These are phyloP conservation scores for Xylariaceae sp. DNA, from an alignment of 2,329 filamentous ascomycete species.

Conservation along the genomic window DNA sequence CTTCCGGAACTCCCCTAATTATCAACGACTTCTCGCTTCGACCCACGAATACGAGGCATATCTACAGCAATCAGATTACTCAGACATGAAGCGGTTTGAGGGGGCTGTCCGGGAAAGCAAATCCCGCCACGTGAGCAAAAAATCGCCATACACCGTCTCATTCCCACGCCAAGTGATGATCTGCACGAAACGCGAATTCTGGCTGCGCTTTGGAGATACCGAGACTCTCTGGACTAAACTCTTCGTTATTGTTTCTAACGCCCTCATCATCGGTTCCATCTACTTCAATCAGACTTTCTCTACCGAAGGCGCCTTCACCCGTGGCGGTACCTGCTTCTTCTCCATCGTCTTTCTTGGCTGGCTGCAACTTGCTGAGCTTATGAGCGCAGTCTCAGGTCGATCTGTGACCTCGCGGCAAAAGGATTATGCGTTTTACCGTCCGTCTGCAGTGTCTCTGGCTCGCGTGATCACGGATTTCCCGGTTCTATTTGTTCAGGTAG, in stretches of 20 bases:
- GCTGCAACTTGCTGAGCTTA: conserved; percentile 72
- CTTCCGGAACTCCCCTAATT: conserved; percentile 59
- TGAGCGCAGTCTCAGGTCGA: conserved; percentile 68
- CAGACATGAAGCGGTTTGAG: conserved; percentile 60
- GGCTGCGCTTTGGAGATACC: conserved; percentile 71
- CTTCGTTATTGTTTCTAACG: conserved; percentile 70
- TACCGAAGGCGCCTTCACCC: conserved; percentile 59
- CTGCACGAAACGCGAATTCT: conserved; percentile 68
- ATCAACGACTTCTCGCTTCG: conserved; percentile 55
- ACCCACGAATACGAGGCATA: conserved; percentile 46
- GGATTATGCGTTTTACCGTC: conserved; percentile 49
- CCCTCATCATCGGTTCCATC: conserved; percentile 69
- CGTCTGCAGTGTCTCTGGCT: conserved; percentile 52
- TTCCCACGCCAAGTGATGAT: conserved; percentile 65
- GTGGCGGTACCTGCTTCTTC: conserved; percentile 46
- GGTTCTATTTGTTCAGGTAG: conserved; percentile 56
- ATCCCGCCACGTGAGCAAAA: conserved; percentile 61
- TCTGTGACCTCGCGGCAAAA: conserved; percentile 49
- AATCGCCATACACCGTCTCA: conserved; percentile 71
- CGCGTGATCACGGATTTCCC: conserved; percentile 56
- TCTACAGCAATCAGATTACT: conserved; percentile 49
- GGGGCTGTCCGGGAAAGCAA: conserved; percentile 60
- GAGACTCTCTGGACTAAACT: conserved; percentile 72
- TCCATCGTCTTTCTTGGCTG: conserved; percentile 51
- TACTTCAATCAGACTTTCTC: conserved; percentile 63